Conservation (phyloP, 2,329 filamentous ascomycete genomes). For the Nemania sp. region DNA sequence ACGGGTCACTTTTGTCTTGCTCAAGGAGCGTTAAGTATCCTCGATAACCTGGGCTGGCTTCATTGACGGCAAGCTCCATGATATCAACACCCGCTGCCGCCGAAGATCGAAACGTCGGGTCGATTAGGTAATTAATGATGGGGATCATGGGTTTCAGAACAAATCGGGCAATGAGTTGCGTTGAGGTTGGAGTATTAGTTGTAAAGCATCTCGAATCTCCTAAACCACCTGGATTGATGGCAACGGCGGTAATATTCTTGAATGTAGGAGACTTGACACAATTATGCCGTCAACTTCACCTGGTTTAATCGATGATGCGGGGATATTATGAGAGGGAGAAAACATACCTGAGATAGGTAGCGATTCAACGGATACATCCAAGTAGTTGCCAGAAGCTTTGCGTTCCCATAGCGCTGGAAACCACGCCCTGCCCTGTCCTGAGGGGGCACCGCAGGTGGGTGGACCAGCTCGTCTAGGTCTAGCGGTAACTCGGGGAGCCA, state of each 20-base stretch:
- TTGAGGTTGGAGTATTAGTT: slow-evolving; percentile 11
- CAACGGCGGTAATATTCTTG: slow-evolving; percentile 19
- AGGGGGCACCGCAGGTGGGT: background rate
- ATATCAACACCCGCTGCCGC: background rate
- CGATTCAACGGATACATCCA: slow-evolving; percentile 45
- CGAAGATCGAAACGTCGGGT: background rate
- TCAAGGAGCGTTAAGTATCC: background rate
- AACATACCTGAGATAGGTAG: slow-evolving; percentile 27
- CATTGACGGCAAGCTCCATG: background rate
- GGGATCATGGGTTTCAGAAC: background rate
- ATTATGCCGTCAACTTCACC: too few relatives aligned
- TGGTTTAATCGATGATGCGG: background rate
- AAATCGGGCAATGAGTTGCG: background rate
- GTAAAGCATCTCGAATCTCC: slow-evolving; percentile 19
- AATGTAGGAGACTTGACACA: slow-evolving; percentile 8
- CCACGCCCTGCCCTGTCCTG: slow-evolving; percentile 41
- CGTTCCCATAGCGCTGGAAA: slow-evolving; percentile 47
- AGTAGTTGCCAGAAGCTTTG: slow-evolving; percentile 44
- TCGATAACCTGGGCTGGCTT: background rate
- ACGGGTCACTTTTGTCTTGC: background rate
- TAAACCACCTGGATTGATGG: slow-evolving; percentile 23
- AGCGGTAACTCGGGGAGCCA: background rate
- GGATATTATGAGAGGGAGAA: background rate
- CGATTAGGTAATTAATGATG: background rate
- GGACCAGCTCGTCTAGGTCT: background rate